Evolutionary conservation across 2,329 filamentous ascomycete genomes (phyloP), one percentile per base, ranked within the genome.

Genomic region (Paraconiothyrium sp.): DNA sequence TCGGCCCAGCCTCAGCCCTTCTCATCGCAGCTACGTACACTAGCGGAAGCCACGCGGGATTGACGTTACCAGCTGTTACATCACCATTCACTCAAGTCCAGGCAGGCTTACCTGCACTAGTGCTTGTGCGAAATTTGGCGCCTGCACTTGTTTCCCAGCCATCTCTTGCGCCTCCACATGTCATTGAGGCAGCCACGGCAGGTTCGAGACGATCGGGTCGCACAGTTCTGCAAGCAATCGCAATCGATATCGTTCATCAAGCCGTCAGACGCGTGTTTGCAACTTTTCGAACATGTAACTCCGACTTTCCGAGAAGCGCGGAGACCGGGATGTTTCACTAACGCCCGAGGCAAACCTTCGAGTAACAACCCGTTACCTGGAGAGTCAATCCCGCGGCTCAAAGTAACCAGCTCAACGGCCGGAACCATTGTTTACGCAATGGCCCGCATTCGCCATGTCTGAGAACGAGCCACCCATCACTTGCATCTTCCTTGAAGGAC

Each of bases 371-470:
- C 22, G 20, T 43, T n/a, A 7, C 49, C 34, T 52, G 9, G 20
- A 52, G 13, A 39, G 14, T 24, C 11, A 5, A 7, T 43, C 9
- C 35, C 34, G 39, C 27, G 22, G 24, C 22, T 30, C 8, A 41
- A 55, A 43, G 35, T 13, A 16, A 41, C 41, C 24, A 27, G 10
- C 35, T 55, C 16, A 50, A 20, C 46, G 13, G 47, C n/a, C 30
- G 16, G 24, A 16, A 14, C 34, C 14, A 39, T 14, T n/a, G 30
- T 47, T 56, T 56, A 35, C 43, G 20, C 30, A 24, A 20, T 47
- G 41, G 3, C 41, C 32, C 30, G n/a, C 54, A 37, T 30, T 24
- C 54, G 43, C 54, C 54, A 55, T 55, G 52, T 56, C 37, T 50
- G 35, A 57, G 55, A 27, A 20, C 5, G 13, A 41, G 55, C 55